phyloP scores from a whole-genome alignment of 768 basidiomycete species.

The Jaapia argillacea region DNA sequence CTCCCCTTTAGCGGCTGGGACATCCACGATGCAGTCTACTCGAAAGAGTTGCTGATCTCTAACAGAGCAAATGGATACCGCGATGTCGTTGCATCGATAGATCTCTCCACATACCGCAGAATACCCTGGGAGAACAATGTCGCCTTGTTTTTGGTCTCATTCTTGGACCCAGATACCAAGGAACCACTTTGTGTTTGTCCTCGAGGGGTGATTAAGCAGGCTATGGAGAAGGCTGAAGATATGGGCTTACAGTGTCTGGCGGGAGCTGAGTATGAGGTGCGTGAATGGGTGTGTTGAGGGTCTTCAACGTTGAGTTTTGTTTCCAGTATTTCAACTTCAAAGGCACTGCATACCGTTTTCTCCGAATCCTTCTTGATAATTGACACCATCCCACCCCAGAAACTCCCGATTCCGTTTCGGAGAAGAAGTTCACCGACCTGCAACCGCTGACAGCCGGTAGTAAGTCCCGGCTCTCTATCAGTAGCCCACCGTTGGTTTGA shows the following conservation, averaged over 20 bases:
- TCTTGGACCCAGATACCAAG: conserved; percentile 79
- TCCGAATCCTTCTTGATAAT: conserved; percentile 1
- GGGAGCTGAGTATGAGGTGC: conserved; percentile 92
- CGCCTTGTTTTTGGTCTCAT: conserved; percentile 89
- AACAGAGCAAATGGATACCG: conserved; percentile 89
- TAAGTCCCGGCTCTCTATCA: conserved; percentile 29
- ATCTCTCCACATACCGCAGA: conserved; percentile 78
- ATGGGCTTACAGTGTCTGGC: conserved; percentile 57
- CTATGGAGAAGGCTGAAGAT: conserved; percentile 38
- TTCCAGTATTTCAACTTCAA: conserved; percentile 82
- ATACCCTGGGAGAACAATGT: conserved; percentile 89
- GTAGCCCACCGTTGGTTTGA: not conserved
- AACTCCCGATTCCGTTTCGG: conserved; percentile 61
- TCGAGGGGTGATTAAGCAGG: conserved; percentile 62
- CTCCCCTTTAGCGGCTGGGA: conserved; percentile 65
- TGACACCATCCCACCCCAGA: conserved; percentile 34
- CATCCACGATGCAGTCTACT: conserved; percentile 82
- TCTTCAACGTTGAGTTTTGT: conserved; percentile 5
- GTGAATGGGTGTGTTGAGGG: conserved; percentile 10
- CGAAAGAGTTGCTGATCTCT: conserved; percentile 79
- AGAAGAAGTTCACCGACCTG: conserved; percentile 71
- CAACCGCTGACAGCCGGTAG: conserved; percentile 87
- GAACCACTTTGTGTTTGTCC: conserved; percentile 77
- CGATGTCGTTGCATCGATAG: conserved; percentile 80
- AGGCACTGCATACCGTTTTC: conserved; percentile 50